Evolutionary conservation across 2,329 filamentous ascomycete genomes (phyloP), one percentile per base, ranked within the genome.

Genomic region (Laburnicola sp.): DNA sequence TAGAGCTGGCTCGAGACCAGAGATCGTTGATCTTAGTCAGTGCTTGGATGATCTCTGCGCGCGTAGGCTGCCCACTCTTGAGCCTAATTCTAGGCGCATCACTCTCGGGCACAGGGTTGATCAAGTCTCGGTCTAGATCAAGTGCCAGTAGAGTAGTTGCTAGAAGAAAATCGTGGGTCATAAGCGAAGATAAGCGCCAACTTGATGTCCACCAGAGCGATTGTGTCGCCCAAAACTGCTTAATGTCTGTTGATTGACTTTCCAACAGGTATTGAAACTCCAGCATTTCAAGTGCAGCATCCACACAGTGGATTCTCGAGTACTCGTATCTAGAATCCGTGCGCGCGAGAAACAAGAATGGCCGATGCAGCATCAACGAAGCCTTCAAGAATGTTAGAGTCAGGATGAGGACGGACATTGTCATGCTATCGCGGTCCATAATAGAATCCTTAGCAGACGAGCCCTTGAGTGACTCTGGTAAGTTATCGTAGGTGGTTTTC

Each of bases 61-160:
- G 62, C 7, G 59, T 61, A 0, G 67, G 65, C 21, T 59, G 57
- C 3, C 53, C 54, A 6, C 45, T 54, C 21, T 63, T 63, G 16
- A 69, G 56, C 8, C 51, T 50, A 27, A 37, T 25, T 2, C 60
- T 48, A 10, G 56, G 56, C 23, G 42, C 36, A 3, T 21, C 21
- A 4, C 38, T 32, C 4, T 39, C 22, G 16, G 54, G 55, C 10
- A 64, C 43, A 5, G 64, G 61, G 7, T 51, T 48, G 1, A 50
- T 39, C 21, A 68, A 34, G 4, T 69, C 67, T 21, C 63, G 64
- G 39, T 71, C 68, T 16, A 76, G 63, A 48, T 79, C 77, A 2
- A 78, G 65, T 32, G 76, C 75, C 3, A 80, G 59, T 21, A 80
- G 70, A 51, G 77, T 79, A 37, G 75, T 75, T 1, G 78, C 78